Evolutionary conservation across 2,329 filamentous ascomycete species (phyloP).

Genomic region (Alternaria atra): DNA sequence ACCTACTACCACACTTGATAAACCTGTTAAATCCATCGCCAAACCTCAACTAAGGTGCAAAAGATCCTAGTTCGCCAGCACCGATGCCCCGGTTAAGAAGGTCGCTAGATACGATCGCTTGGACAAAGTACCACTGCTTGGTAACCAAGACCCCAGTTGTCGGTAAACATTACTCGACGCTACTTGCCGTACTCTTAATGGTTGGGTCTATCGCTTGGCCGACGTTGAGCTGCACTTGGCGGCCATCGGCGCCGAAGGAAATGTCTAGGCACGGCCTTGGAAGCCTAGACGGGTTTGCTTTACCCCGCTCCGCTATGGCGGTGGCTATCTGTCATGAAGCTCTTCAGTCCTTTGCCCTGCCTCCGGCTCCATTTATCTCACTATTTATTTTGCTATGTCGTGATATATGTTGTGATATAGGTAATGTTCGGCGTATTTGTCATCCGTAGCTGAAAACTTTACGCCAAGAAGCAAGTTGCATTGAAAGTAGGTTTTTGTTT

Average conservation of each 20-base stretch:
- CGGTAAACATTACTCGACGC: constrained; percentile 9
- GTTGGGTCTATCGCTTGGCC: constrained; percentile 23
- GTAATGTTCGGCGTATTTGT: background rate
- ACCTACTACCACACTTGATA: background rate
- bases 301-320: constrained; percentile 15
- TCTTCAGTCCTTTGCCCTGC: background rate
- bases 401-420: background rate
- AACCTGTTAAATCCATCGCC: background rate
- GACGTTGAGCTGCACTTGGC: constrained; percentile 29
- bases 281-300: background rate
- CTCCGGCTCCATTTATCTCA: background rate
- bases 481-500: background rate
- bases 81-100: constrained; percentile 17
- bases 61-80: constrained; percentile 1
- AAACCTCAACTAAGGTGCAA: background rate
- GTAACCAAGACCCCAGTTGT: constrained; percentile 9
- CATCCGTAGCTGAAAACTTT: background rate
- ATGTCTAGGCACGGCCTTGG: constrained; percentile 19
- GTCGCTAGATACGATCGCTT: constrained; percentile 14
- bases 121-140: constrained; percentile 1
- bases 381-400: background rate
- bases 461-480: background rate
- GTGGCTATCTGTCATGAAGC: background rate
- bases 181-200: background rate
- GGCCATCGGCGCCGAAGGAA: constrained; percentile 9